These are phyloP conservation scores for Penicillium steckii DNA, from an alignment of 495 filamentous ascomycete genomes.

Conservation along the genomic window DNA sequence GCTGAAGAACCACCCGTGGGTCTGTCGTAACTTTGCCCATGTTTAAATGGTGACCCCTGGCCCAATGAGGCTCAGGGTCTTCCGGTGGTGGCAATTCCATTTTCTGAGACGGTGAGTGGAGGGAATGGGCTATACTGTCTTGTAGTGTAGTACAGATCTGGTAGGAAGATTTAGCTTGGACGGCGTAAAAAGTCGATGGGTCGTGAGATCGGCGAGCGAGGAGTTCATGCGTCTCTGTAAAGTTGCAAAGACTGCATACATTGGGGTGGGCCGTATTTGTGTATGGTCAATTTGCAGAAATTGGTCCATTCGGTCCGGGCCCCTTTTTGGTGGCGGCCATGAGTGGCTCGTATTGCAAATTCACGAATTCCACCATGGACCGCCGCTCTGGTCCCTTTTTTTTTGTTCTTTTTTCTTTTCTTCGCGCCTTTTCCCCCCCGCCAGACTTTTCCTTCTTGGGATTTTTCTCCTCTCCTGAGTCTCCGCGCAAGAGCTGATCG, in stretches of 20 bases:
- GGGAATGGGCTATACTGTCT: background rate
- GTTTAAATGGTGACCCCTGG: background rate
- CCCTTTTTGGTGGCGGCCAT: background rate
- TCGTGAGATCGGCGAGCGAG: constrained; percentile 6
- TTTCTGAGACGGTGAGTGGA: background rate
- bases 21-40: constrained; percentile 9
- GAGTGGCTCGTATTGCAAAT: constrained; percentile 1
- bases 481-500: background rate
- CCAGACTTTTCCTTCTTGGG: background rate
- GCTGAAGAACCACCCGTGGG: constrained; percentile 11
- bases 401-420: constrained; percentile 1
- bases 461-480: background rate
- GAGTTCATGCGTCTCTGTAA: constrained; percentile 14
- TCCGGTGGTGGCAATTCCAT: background rate
- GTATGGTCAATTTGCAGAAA: constrained; percentile 5
- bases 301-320: background rate
- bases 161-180: no score
- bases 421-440: background rate
- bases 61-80: background rate
- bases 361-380: background rate
- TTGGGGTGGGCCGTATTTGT: no score
- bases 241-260: background rate
- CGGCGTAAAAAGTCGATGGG: background rate
- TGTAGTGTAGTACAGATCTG: no score
- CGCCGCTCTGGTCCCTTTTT: background rate